phyloP scores from a whole-genome alignment of 805 yeast species.

The Yarrowia deformans region DNA sequence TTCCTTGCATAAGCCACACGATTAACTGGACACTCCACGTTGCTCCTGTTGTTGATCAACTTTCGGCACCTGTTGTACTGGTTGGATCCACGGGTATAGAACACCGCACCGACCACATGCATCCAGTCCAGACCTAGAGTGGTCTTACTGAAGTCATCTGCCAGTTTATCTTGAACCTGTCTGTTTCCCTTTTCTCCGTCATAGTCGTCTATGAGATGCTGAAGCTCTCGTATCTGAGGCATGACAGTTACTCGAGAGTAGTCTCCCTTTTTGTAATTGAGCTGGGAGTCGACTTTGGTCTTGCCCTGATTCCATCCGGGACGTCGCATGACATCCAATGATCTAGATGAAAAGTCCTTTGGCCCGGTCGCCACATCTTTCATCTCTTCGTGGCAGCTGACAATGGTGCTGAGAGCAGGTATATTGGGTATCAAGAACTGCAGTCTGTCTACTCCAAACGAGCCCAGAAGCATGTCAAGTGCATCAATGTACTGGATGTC shows the following conservation, averaged over 20 bases:
- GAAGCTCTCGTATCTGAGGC: conserved; percentile 7
- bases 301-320: neutral
- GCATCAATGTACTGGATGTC: conserved; percentile 16
- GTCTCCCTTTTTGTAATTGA: neutral
- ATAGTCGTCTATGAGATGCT: conserved; percentile 17
- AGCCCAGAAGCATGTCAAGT: conserved; percentile 13
- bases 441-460: conserved; percentile 16
- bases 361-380: neutral
- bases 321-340: neutral
- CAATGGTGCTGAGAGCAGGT: neutral
- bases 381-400: neutral
- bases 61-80: conserved; percentile 21
- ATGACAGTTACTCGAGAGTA: conserved; percentile 2
- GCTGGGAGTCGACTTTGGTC: neutral
- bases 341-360: neutral
- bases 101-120: conserved; percentile 4
- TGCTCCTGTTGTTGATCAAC: conserved; percentile 23
- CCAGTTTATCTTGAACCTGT: neutral
- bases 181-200: conserved; percentile 4
- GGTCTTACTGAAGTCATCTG: neutral
- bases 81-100: conserved; percentile 11
- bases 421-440: neutral
- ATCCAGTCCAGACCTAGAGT: conserved; percentile 29
- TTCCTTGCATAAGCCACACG: neutral
- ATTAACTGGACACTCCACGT: neutral